Percentiles rank a stretch among this genome's conserved stretches.
These are phyloP conservation scores for Coemansia sp. DNA, from an alignment of 192 early-diverging fungal genomes.

Conservation along the genomic window DNA sequence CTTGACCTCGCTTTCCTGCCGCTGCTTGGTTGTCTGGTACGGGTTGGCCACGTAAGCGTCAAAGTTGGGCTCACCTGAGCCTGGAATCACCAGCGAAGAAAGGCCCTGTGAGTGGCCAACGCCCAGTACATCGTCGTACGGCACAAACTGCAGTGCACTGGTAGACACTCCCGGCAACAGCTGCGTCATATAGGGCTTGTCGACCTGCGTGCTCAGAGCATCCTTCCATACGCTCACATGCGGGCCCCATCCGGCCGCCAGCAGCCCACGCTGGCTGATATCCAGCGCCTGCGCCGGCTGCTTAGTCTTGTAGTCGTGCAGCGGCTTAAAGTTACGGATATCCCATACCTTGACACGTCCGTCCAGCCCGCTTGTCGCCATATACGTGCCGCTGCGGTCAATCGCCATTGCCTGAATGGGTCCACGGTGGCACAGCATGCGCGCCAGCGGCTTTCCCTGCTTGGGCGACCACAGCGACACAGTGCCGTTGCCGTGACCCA, in stretches of 20 bases:
- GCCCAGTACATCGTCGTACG: slow-evolving; percentile 96
- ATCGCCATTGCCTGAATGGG: slow-evolving; percentile 83
- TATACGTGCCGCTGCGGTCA: slow-evolving; percentile 72
- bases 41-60: slow-evolving; percentile 91
- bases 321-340: slow-evolving; percentile 73
- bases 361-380: slow-evolving; percentile 91
- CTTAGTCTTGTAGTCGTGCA: slow-evolving; percentile 79
- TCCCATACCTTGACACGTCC: slow-evolving; percentile 92
- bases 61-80: slow-evolving; percentile 97
- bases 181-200: slow-evolving; percentile 87
- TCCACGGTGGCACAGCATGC: slow-evolving; percentile 90
- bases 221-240: slow-evolving; percentile 90
- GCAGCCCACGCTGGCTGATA: slow-evolving; percentile 80
- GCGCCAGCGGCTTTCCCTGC: slow-evolving; percentile 80
- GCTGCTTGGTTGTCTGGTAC: slow-evolving; percentile 84
- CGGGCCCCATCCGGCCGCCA: slow-evolving; percentile 80
- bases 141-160: slow-evolving; percentile 69
- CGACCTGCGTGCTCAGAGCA: slow-evolving; percentile 67
- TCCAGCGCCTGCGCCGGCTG: slow-evolving; percentile 75
- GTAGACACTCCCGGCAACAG: slow-evolving; percentile 57
- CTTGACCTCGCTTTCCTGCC: slow-evolving; percentile 86
- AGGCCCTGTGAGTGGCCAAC: slow-evolving; percentile 78
- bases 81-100: slow-evolving; percentile 79
- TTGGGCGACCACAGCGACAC: slow-evolving; percentile 92
- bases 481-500: slow-evolving; percentile 87